Evolutionary conservation across 1,139 yeast genomes (phyloP), one percentile per base, ranked within the genome.

Genomic region (Diutina scorzettiae): DNA sequence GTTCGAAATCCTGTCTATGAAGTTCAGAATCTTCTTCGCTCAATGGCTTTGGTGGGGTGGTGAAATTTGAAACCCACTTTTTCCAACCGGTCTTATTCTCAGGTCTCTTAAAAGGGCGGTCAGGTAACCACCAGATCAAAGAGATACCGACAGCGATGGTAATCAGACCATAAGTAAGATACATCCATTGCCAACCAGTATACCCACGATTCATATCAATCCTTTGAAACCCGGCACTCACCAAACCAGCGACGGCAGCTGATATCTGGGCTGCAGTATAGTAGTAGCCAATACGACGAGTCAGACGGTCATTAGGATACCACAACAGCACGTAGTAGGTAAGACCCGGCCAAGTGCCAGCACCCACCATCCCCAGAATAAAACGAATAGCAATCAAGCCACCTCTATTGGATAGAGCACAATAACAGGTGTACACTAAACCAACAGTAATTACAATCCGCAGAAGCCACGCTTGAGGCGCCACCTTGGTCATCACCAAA

Each of bases 341-440:
- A 79, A 86, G 68, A 9, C 95, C 96, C 1, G 96, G 96, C 95
- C 95, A 86, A 2, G 87, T 78, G 31, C 96, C 96, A 9, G 95
- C 95, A 42, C 87, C 87, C 46, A 81, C 83, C 46, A 81, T 53
- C 40, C 96, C 96, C 20, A 84, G 73, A 46, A 86, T 69, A 45
- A 85, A 76, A 48, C 95, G 70, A 37, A 78, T 61, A 3, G 89
- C 94, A 43, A 78, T 76, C 24, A 84, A 62, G 2, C 93, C 93
- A 3, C 69, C 56, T 11, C 71, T 62, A 44, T 65, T 71, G 11
- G 54, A 45, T 44, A 83, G 64, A 0, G 83, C 78, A 9, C 76
- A 66, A 56, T 81, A 83, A 55, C 93, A 85, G 1, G 84, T 58
- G 53, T 81, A 83, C 2, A 82, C 87, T 40, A 83, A 52, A 5